A percentile compares a stretch with the other conserved stretches of the same genome.
phyloP scores from a whole-genome alignment of 2,329 filamentous ascomycete species.

The Colletotrichum tropicicola region DNA sequence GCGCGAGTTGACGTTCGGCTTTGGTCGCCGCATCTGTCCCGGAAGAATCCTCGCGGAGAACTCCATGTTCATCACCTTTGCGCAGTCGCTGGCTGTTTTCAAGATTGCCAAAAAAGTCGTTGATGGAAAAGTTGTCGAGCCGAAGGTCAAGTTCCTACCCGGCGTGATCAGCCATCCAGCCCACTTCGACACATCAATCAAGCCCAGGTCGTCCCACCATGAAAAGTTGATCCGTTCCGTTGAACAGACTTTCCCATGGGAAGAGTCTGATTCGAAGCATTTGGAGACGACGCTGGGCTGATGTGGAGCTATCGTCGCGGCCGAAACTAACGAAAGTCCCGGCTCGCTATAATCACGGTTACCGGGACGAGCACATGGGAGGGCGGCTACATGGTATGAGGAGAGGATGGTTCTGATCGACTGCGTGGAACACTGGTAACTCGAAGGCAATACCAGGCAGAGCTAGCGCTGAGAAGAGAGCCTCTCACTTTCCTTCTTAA shows the following conservation, averaged over 20 bases:
- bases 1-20: conserved; percentile 25
- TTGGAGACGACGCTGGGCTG: not conserved
- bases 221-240: conserved; percentile 3
- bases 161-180: not conserved
- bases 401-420: too few species aligned
- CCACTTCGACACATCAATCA: not conserved
- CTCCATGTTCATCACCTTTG: conserved; percentile 38
- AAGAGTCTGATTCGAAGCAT: not conserved
- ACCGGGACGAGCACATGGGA: too few species aligned
- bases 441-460: not conserved
- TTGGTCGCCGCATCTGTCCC: conserved; percentile 32
- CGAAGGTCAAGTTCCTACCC: not conserved
- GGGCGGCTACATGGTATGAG: too few species aligned
- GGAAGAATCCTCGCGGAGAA: conserved; percentile 31
- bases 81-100: conserved; percentile 51
- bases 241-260: not conserved
- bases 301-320: not conserved
- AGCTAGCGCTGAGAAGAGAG: not conserved
- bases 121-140: not conserved
- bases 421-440: too few species aligned
- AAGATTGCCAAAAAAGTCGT: not conserved
- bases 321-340: not conserved
- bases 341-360: too few species aligned
- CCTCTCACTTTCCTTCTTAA: not conserved
- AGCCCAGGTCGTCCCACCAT: not conserved